phyloP scores from a whole-genome alignment of 1,284 basidiomycete genomes.

The Xerocomus subilludens region DNA sequence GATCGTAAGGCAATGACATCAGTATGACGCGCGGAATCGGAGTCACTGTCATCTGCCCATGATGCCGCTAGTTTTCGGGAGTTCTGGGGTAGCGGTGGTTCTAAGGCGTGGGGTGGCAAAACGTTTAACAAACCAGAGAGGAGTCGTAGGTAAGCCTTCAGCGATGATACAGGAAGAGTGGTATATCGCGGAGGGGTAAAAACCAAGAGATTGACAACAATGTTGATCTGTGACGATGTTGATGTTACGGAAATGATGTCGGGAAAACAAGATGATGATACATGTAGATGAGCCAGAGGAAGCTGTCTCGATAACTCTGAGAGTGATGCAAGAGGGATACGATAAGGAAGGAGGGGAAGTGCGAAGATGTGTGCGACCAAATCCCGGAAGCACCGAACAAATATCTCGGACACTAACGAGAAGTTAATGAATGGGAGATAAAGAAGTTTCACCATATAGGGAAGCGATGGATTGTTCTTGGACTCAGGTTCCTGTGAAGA shows the following conservation, averaged over 20 bases:
- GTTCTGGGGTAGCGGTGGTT: slow-evolving; percentile 55
- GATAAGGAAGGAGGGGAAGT: slow-evolving; percentile 74
- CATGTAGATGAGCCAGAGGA: slow-evolving; percentile 57
- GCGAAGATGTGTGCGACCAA: slow-evolving; percentile 66
- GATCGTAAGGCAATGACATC: slow-evolving; percentile 54
- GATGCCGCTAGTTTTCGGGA: slow-evolving; percentile 35
- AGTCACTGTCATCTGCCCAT: slow-evolving; percentile 53
- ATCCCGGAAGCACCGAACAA: slow-evolving; percentile 51
- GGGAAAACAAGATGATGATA: slow-evolving; percentile 44
- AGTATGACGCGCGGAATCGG: slow-evolving; percentile 49
- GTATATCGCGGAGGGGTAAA: slow-evolving; percentile 70
- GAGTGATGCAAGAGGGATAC: slow-evolving; percentile 68
- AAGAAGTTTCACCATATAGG: slow-evolving; percentile 49
- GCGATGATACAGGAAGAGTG: slow-evolving; percentile 57
- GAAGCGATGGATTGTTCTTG: slow-evolving; percentile 47
- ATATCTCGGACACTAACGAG: slow-evolving; percentile 50
- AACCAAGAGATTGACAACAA: slow-evolving; percentile 72
- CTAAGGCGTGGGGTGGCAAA: slow-evolving; percentile 65
- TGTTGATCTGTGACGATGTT: slow-evolving; percentile 59
- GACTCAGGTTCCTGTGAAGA: slow-evolving; percentile 40
- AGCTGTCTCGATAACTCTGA: slow-evolving; percentile 59
- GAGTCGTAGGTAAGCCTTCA: slow-evolving; percentile 68
- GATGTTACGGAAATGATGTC: slow-evolving; percentile 46
- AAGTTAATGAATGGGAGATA: slow-evolving; percentile 46
- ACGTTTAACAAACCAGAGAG: slow-evolving; percentile 63